Conservation (phyloP, 331 rosid species). For the Arachis monticola region DNA sequence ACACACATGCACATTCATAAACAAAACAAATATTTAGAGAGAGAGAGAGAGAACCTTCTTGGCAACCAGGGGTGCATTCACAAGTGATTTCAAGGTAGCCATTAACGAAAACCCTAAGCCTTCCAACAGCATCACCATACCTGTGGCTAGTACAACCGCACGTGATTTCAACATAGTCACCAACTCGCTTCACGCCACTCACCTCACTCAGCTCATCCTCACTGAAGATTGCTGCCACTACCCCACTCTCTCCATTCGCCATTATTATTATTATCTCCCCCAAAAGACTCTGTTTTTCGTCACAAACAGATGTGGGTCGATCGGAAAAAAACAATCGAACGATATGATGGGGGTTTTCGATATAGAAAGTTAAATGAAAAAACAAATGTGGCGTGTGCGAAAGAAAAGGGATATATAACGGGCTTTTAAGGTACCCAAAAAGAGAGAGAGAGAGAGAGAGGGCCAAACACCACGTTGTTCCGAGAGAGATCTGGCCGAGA, state of each 20-base stretch:
- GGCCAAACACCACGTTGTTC: slow-evolving; percentile 53
- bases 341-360: neutral
- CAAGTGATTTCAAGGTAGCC: slow-evolving; percentile 89
- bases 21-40: slow-evolving; percentile 11
- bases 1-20: slow-evolving; percentile 59
- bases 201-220: slow-evolving; percentile 90
- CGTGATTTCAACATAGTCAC: slow-evolving; percentile 84
- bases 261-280: slow-evolving; percentile 46
- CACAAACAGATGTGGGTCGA: slow-evolving; percentile 37
- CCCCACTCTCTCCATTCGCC: slow-evolving; percentile 73
- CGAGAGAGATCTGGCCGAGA: slow-evolving; percentile 88
- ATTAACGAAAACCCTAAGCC: slow-evolving; percentile 97
- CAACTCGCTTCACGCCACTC: slow-evolving; percentile 74
- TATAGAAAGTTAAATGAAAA: neutral
- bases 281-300: slow-evolving; percentile 46
- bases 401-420: slow-evolving; percentile 37
- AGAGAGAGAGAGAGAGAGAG: neutral
- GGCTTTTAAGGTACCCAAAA: slow-evolving; percentile 40
- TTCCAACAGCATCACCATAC: slow-evolving; percentile 96
- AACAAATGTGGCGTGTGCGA: neutral
- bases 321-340: slow-evolving; percentile 22
- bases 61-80: slow-evolving; percentile 99
- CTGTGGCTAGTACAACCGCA: slow-evolving; percentile 98
- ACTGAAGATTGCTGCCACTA: slow-evolving; percentile 59
- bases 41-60: slow-evolving; percentile 80